phyloP scores from a whole-genome alignment of 371 early-diverging fungal species.

The Syncephalastrum monosporum region DNA sequence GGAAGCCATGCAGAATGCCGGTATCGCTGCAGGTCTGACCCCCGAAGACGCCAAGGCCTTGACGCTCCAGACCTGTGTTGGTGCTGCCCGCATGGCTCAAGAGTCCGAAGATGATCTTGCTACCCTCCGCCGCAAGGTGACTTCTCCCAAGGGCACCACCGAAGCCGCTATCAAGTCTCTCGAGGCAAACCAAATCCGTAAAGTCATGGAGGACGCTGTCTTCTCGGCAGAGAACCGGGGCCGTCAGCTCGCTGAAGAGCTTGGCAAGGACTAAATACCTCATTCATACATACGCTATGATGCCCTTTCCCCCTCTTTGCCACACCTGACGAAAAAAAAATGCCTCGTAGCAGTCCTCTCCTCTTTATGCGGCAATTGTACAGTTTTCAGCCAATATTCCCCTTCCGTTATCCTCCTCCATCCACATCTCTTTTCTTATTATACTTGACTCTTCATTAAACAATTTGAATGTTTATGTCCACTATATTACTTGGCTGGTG shows the following conservation, averaged over 20 bases:
- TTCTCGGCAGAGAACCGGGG: constrained; percentile 69
- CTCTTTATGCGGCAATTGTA: too few relatives aligned
- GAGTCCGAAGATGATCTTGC: constrained; percentile 69
- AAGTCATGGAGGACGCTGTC: constrained; percentile 61
- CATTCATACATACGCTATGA: too few relatives aligned
- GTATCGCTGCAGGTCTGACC: constrained; percentile 75
- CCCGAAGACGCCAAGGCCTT: constrained; percentile 74
- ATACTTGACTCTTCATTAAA: too few relatives aligned
- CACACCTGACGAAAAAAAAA: too few relatives aligned
- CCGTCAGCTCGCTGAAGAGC: constrained; percentile 66
- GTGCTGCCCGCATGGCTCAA: constrained; percentile 87
- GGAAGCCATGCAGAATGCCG: constrained; percentile 88
- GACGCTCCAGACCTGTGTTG: constrained; percentile 86
- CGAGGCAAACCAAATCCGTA: constrained; percentile 61
- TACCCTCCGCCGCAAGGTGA: constrained; percentile 82
- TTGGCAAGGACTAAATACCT: constrained; percentile 51
- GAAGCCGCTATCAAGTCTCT: constrained; percentile 84
- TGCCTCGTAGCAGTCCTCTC: too few relatives aligned
- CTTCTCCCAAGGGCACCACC: constrained; percentile 93
- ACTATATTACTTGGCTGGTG: too few relatives aligned
- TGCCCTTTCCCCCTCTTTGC: too few relatives aligned
- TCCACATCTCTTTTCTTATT: too few relatives aligned
- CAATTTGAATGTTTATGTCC: too few relatives aligned
- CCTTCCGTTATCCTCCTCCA: too few relatives aligned
- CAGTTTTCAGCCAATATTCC: too few relatives aligned